A percentile compares a stretch with the other conserved stretches of the same genome.
Conservation (phyloP, 164 flowering plant genomes). For the Akebia trifoliata region DNA sequence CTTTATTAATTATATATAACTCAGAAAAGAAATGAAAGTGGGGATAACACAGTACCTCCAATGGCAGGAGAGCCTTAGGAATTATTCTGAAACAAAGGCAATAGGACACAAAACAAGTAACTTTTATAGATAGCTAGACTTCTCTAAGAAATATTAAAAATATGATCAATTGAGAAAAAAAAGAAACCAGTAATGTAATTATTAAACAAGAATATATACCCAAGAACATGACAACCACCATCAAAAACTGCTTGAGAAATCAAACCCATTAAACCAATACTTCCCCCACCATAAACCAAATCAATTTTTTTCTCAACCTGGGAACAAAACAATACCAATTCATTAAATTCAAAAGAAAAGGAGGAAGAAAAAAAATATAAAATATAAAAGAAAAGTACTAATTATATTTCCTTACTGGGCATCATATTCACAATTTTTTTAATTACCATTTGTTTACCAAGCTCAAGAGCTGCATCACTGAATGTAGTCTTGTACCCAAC, state of each 20-base stretch:
- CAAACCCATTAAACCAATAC: slow-evolving; percentile 70
- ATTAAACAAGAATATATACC: too few species aligned
- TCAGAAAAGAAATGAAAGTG: background rate
- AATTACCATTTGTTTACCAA: slow-evolving; percentile 58
- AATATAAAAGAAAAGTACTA: background rate
- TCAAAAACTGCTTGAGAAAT: slow-evolving; percentile 49
- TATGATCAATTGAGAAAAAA: background rate
- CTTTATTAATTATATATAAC: background rate
- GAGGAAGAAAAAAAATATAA: background rate
- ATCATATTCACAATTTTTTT: background rate
- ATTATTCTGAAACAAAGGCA: slow-evolving; percentile 42
- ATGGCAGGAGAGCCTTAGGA: slow-evolving; percentile 60
- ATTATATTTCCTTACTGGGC: too few species aligned
- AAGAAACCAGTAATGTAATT: too few species aligned
- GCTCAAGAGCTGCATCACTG: slow-evolving; percentile 65
- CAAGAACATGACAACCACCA: slow-evolving; percentile 81
- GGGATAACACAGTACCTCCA: slow-evolving; percentile 37
- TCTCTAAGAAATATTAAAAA: background rate
- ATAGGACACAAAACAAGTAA: background rate
- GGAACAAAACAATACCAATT: background rate
- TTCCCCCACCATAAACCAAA: slow-evolving; percentile 79
- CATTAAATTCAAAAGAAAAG: background rate
- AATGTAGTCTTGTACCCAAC: slow-evolving; percentile 52
- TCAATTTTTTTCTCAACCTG: slow-evolving; percentile 65
- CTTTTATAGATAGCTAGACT: background rate